Evolutionary conservation across 345 rosid species (phyloP).

Genomic region (Euphorbia tirucalli): DNA sequence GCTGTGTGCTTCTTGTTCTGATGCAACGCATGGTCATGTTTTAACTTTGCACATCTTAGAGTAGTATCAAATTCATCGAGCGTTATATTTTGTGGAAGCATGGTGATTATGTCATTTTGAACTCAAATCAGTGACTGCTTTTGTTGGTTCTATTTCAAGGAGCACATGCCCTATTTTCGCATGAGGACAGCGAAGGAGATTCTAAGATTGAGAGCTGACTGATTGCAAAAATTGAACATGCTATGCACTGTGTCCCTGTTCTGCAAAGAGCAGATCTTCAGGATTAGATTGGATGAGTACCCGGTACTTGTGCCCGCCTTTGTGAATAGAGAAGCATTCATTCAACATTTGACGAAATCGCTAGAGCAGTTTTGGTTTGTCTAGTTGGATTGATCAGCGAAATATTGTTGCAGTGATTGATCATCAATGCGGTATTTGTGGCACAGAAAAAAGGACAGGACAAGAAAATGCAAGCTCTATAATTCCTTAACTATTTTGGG

Average conservation of each 20-base stretch:
- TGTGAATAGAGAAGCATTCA: constrained; percentile 4
- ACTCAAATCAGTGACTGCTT: neutral
- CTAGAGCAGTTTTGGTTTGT: neutral
- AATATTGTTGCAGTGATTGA: neutral
- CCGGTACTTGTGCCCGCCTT: neutral
- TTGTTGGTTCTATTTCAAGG: constrained; percentile 35
- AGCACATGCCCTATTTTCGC: constrained; percentile 91
- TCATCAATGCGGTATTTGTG: neutral
- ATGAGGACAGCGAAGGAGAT: constrained; percentile 87
- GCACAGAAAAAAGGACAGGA: constrained; percentile 1
- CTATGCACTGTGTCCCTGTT: neutral
- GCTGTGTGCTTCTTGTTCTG: too few species aligned
- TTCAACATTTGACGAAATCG: neutral
- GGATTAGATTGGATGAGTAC: neutral
- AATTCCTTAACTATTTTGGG: neutral
- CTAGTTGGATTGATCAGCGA: neutral
- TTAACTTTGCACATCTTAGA: too few species aligned
- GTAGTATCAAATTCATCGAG: neutral
- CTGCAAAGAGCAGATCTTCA: neutral
- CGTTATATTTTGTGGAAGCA: neutral
- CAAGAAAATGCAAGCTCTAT: neutral
- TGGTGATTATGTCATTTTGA: neutral
- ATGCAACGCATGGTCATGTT: too few species aligned
- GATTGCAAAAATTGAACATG: constrained; percentile 21
- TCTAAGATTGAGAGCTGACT: constrained; percentile 79